Evolutionary conservation across 2,329 filamentous ascomycete genomes (phyloP), one percentile per base, ranked within the genome.

Genomic region (Ilyonectria destructans): DNA sequence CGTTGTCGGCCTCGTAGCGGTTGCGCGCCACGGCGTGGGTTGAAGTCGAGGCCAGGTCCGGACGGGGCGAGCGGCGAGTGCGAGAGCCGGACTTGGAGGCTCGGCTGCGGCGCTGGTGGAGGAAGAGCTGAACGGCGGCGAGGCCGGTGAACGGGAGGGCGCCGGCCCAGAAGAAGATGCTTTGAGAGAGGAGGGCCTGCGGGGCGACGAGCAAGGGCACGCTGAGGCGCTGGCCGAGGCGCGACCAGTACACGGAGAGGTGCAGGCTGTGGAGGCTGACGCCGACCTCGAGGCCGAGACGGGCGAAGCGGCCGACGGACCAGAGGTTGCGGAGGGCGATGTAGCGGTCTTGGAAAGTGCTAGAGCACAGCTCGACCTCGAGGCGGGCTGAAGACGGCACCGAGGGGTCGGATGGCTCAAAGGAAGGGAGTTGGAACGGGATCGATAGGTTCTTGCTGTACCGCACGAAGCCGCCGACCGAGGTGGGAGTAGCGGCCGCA

Each of bases 191-290:
- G 35, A 73, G 65, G 43, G 75, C 62, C 21, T 72, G 73, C 23
- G 79, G 76, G 7, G 82, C 79, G 37, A 85, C 72, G 33, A 85
- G 72, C 29, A 87, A 69, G 2, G 85, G 85, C 29, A 87, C 57
- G 65, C 79, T 81, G 70, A 87, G 74, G 17, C 83, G 80, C 71
- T 85, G 84, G 29, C 80, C 80, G 29, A 84, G 80, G 1, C 83
- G 81, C 2, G 85, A 84, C 83, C 83, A 85, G 77, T 86, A 85
- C 2, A 85, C 74, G 10, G 84, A 85, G 51, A 86, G 65, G 64
- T 85, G 81, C n/a, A 86, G 69, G 62, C 79, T 82, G 68, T 79
- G 79, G 2, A 77, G 76, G 58, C 81, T 82, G 40, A 86, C 70
- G 17, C 82, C 83, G 13, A 86, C 69, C 64, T 87, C 85, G 37